Base-by-base conservation (phyloP, 192 early-diverging fungal species). In the Coemansia umbellata region DNA sequence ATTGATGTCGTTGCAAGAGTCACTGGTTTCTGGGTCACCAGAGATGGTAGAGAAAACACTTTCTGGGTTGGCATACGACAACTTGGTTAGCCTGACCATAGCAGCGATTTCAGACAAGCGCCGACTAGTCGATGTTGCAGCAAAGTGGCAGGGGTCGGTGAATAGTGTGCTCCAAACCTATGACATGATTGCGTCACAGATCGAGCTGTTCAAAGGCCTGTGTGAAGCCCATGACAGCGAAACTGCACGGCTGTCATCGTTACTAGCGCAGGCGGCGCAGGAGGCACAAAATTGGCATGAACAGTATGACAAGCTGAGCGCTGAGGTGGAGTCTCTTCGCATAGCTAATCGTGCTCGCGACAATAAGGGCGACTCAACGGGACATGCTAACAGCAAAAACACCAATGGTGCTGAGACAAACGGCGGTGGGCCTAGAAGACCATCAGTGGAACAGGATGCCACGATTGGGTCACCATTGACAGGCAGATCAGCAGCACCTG, bases 281-380 rank as follows among this genome's bases (percentile, higher is more conserved):
- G 60, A 63, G 22, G 50, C 71, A n/a, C 59, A 59, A 48, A 35
- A 23, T 26, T 67, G 64, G 63, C 63, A 52, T 5, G 71, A 67
- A 14, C 49, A 57, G 26, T 63, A 54, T 37, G 50, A 55, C 3
- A 36, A 21, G 11, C 28, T 63, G 2, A 45, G 39, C 0, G 60
- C 39, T 0, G 55, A 74, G 35, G 15, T 63, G 21, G 47, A 50
- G 17, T 51, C 27, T 1, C 55, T 58, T 2, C 43, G 43, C 8
- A n/a, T 45, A 26, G 43, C 43, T 6, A 14, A 22, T 39, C 7
- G 3, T 42, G 11, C 41, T 18, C 18, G 23, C 43, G 28, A 45
- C 2, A 14, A 14, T 15, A 23, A 4, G 8, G 43, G 13, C 43
- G 26, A 2, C 7, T n/a, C n/a, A n/a, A n/a, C n/a, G n/a, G n/a